Conservation (phyloP, 75 land plant genomes). For the Cunninghamia lanceolata region DNA sequence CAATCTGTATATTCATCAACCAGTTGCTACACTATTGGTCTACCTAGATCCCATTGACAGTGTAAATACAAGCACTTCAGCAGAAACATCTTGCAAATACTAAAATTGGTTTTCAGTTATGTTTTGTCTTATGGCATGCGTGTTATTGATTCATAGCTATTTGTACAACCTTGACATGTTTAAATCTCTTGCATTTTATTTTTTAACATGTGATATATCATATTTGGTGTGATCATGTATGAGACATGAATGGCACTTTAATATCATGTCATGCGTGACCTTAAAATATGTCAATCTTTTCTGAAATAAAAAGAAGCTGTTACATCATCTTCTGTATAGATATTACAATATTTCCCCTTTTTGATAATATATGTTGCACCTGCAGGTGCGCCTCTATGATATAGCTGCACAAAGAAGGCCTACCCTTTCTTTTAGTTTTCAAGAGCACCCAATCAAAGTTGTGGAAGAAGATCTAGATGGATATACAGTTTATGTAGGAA, state of each 20-base stretch:
- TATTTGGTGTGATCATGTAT: not conserved
- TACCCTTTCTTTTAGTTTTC: slow-evolving; percentile 65
- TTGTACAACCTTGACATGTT: not conserved
- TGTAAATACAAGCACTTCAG: not conserved
- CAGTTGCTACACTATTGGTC: not conserved
- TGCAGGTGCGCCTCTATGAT: slow-evolving; percentile 68
- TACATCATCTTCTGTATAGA: not conserved
- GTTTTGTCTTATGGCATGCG: not conserved
- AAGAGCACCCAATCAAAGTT: slow-evolving; percentile 83
- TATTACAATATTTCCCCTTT: not conserved
- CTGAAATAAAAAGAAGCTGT: not conserved
- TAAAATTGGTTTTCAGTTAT: not conserved
- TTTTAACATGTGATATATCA: not conserved
- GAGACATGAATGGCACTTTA: not conserved
- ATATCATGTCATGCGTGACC: not conserved
- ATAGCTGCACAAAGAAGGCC: slow-evolving; percentile 78
- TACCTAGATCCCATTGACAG: not conserved
- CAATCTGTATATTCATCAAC: not conserved
- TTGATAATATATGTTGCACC: not conserved
- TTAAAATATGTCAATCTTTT: not conserved
- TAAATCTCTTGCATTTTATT: not conserved
- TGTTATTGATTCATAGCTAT: not conserved
- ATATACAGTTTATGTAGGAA: slow-evolving; percentile 75
- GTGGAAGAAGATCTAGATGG: slow-evolving; percentile 81
- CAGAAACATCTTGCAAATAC: not conserved